Evolutionary conservation across 176 grass and related monocot species (phyloP).

Genomic region (Alopecurus myosuroides): DNA sequence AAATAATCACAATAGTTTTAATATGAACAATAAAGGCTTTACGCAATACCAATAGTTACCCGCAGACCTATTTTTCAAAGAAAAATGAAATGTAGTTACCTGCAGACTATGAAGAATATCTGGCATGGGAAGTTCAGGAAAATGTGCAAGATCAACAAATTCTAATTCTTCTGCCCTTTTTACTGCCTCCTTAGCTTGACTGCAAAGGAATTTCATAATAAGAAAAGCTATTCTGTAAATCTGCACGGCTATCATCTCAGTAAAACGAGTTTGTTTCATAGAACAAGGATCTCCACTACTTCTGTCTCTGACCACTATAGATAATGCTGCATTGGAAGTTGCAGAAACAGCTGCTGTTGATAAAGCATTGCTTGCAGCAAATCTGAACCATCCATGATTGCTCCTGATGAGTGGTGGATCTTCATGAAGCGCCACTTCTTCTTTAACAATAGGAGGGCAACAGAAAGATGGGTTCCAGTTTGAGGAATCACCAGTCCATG

Average conservation of each 20-base stretch:
- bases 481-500: constrained; percentile 29
- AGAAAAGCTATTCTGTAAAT: constrained; percentile 89
- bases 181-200: constrained; percentile 71
- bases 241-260: constrained; percentile 58
- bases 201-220: constrained; percentile 85
- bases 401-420: constrained; percentile 50
- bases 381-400: constrained; percentile 76
- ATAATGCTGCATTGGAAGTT: constrained; percentile 18
- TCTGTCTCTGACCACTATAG: constrained; percentile 29
- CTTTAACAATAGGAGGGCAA: constrained; percentile 59
- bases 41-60: constrained; percentile 28
- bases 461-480: constrained; percentile 31
- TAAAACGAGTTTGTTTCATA: constrained; percentile 53
- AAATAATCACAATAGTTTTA: background rate
- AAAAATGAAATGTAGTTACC: constrained; percentile 30
- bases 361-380: constrained; percentile 22
- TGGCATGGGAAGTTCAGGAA: constrained; percentile 92
- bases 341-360: constrained; percentile 25
- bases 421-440: constrained; percentile 58
- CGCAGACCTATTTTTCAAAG: constrained; percentile 37
- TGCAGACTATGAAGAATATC: constrained; percentile 94
- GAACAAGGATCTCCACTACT: constrained; percentile 34
- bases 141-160: constrained; percentile 76
- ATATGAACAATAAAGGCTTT: background rate
- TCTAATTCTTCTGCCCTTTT: constrained; percentile 75